Conservation (phyloP, 805 yeast species). For the Candida saitoana region DNA sequence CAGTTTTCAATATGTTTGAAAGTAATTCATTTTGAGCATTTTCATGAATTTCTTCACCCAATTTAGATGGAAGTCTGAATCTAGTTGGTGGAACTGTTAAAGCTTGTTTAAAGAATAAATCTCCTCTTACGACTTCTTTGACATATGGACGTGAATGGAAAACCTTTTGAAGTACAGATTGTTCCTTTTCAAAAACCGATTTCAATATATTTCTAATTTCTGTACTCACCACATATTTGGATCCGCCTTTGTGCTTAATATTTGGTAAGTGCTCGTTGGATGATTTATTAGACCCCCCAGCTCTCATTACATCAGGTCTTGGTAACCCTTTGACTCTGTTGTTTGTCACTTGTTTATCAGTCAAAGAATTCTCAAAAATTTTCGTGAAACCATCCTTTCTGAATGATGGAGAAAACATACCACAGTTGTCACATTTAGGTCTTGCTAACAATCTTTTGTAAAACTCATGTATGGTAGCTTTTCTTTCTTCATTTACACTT, state of each 20-base stretch:
- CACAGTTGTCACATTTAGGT: conserved; percentile 92
- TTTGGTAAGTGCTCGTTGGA: conserved; percentile 38
- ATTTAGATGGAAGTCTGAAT: conserved; percentile 92
- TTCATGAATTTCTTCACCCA: conserved; percentile 96
- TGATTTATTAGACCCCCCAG: conserved; percentile 8
- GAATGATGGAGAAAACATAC: conserved; percentile 89
- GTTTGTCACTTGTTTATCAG: conserved; percentile 74
- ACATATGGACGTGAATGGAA: conserved; percentile 79
- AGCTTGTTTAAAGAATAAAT: conserved; percentile 84
- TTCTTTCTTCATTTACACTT: conserved; percentile 83
- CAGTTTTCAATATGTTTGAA: conserved; percentile 73
- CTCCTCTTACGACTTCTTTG: conserved; percentile 51
- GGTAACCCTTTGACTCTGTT: conserved; percentile 77
- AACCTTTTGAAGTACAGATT: conserved; percentile 58
- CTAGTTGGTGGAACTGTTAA: conserved; percentile 94
- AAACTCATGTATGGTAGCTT: conserved; percentile 64
- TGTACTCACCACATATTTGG: conserved; percentile 77
- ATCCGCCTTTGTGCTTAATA: conserved; percentile 62
- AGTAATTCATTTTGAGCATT: conserved; percentile 88
- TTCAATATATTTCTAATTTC: conserved; percentile 80
- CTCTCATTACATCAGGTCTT: conserved; percentile 63
- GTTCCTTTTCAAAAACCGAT: conserved; percentile 72
- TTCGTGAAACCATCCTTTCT: conserved; percentile 94
- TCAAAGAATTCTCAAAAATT: conserved; percentile 82
- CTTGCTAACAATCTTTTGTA: conserved; percentile 69